A percentile compares a stretch with the other conserved stretches of the same genome.
These are phyloP conservation scores for Fusarium beomiforme DNA, from an alignment of 2,329 filamentous ascomycete species.

Conservation along the genomic window DNA sequence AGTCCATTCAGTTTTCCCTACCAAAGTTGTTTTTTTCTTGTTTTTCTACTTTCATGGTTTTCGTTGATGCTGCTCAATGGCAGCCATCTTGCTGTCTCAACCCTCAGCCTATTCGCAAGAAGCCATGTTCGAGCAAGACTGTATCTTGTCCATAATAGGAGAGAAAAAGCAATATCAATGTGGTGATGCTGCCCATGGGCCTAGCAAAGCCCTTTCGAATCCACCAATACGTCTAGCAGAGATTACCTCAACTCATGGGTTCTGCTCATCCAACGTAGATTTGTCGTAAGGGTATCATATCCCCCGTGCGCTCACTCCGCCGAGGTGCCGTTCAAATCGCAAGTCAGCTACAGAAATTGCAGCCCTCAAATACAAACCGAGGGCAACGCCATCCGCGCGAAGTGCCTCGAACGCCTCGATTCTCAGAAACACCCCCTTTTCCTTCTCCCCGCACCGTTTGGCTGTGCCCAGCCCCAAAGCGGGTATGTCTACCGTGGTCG, in stretches of 20 bases:
- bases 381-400: constrained; percentile 39
- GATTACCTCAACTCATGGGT: constrained; percentile 41
- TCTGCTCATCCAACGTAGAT: constrained; percentile 48
- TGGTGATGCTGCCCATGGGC: constrained; percentile 23
- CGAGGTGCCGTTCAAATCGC: constrained; percentile 40
- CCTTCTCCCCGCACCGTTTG: constrained; percentile 34
- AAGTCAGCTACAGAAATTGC: constrained; percentile 41
- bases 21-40: constrained; percentile 38
- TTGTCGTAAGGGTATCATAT: constrained; percentile 52
- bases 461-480: constrained; percentile 37
- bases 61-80: constrained; percentile 24
- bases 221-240: constrained; percentile 42
- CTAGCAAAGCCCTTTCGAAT: constrained; percentile 19
- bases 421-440: constrained; percentile 28
- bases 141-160: constrained; percentile 11
- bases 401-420: constrained; percentile 43
- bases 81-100: constrained; percentile 21
- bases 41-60: constrained; percentile 40
- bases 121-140: constrained; percentile 16
- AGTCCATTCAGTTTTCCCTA: constrained; percentile 40
- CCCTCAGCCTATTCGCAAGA: constrained; percentile 26
- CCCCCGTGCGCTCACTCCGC: constrained; percentile 39
- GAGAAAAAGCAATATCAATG: constrained; percentile 20
- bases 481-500: constrained; percentile 41
- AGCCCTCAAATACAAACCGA: constrained; percentile 42